phyloP scores from a whole-genome alignment of 768 basidiomycete genomes.

The Saitozyma sp. region DNA sequence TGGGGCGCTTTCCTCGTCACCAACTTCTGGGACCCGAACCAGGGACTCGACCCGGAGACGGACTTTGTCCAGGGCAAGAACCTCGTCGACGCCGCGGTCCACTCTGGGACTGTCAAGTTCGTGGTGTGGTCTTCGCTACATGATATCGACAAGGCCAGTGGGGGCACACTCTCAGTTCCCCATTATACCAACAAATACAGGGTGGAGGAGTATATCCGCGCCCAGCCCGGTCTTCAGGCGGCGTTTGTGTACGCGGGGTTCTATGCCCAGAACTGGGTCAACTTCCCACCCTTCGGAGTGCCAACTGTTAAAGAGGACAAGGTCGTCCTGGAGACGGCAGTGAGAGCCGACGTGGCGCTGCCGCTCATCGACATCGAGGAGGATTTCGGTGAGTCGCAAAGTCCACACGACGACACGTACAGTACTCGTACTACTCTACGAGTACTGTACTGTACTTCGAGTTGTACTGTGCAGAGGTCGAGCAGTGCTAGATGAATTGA shows the following conservation, averaged over 20 bases:
- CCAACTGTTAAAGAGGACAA: neutral
- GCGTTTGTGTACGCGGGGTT: neutral
- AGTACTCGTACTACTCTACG: no score
- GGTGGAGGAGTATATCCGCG: neutral
- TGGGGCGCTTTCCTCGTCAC: slow-evolving; percentile 2
- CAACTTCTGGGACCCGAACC: neutral
- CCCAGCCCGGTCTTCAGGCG: neutral
- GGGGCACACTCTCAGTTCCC: neutral
- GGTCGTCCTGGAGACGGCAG: neutral
- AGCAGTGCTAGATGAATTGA: no score
- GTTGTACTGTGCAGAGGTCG: no score
- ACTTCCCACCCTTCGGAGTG: neutral
- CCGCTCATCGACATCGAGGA: neutral
- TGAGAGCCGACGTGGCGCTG: neutral
- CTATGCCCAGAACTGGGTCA: neutral
- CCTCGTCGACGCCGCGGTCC: neutral
- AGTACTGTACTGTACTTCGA: no score
- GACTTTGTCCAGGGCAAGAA: neutral
- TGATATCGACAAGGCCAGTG: neutral
- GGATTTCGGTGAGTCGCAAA: neutral
- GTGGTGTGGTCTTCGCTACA: neutral
- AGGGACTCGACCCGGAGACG: neutral
- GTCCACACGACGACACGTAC: no score
- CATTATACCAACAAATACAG: neutral
- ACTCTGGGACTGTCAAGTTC: neutral